Conservation (phyloP, 2,329 filamentous ascomycete species). For the Dryadomyces quercivorus region DNA sequence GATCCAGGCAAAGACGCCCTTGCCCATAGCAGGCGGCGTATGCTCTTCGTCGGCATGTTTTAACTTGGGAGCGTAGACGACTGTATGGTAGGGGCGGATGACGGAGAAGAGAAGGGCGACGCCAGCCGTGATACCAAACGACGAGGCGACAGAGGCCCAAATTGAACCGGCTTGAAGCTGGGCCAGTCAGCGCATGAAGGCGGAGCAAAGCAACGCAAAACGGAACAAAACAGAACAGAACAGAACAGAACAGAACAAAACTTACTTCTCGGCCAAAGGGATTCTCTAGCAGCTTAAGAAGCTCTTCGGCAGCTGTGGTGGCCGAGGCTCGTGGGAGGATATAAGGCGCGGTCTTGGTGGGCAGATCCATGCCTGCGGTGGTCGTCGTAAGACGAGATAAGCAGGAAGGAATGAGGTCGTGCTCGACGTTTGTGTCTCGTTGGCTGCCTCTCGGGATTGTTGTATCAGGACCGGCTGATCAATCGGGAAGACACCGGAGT, state of each 20-base stretch:
- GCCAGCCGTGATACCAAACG: conserved; percentile 59
- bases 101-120: conserved; percentile 78
- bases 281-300: conserved; percentile 34
- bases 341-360: conserved; percentile 5
- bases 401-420: background rate
- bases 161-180: conserved; percentile 48
- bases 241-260: background rate
- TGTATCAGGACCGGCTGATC: background rate
- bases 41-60: conserved; percentile 89
- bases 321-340: conserved; percentile 6
- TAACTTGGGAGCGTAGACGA: conserved; percentile 88
- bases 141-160: conserved; percentile 68
- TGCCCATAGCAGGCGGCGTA: conserved; percentile 74
- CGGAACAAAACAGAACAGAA: background rate
- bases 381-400: background rate
- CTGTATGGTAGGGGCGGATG: conserved; percentile 77
- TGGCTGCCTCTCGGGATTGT: background rate
- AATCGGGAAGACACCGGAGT: background rate
- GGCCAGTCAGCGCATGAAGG: background rate
- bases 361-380: conserved; percentile 9
- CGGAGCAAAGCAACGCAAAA: background rate
- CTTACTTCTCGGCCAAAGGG: conserved; percentile 34
- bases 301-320: conserved; percentile 21
- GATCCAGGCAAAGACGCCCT: conserved; percentile 81
- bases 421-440: background rate